A percentile compares a stretch with the other conserved stretches of the same genome.
Evolutionary conservation across 805 yeast genomes (phyloP).

Genomic region (Brettanomyces naardenensis): DNA sequence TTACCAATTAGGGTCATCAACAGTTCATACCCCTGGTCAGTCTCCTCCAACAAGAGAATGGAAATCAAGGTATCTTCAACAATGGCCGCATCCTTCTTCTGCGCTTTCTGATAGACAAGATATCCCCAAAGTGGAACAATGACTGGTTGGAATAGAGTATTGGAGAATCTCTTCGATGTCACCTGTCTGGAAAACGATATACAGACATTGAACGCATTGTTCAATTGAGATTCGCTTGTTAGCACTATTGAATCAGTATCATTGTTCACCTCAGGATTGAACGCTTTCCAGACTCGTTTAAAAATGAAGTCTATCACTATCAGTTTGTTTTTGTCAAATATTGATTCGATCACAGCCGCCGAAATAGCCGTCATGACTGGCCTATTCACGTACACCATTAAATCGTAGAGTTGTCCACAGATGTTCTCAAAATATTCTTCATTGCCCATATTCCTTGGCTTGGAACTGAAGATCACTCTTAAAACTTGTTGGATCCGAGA

Average conservation of each 20-base stretch:
- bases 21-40: constrained; percentile 9
- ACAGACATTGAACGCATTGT: constrained; percentile 59
- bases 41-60: constrained; percentile 7
- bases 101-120: constrained; percentile 27
- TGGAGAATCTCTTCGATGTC: constrained; percentile 25
- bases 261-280: constrained; percentile 27
- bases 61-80: constrained; percentile 32
- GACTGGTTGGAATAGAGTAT: constrained; percentile 24
- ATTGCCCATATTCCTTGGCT: constrained; percentile 45
- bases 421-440: constrained; percentile 48
- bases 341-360: constrained; percentile 42
- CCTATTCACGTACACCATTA: constrained; percentile 51
- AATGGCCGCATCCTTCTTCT: constrained; percentile 27
- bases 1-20: constrained; percentile 12
- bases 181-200: constrained; percentile 49
- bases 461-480: constrained; percentile 48
- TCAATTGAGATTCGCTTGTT: constrained; percentile 41
- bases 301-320: constrained; percentile 56
- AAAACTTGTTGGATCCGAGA: constrained; percentile 61
- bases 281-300: constrained; percentile 35
- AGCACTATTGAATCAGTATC: constrained; percentile 22
- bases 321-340: constrained; percentile 41
- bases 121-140: constrained; percentile 36
- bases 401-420: constrained; percentile 53
- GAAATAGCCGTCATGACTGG: constrained; percentile 53